Evolutionary conservation across 495 filamentous ascomycete species (phyloP), one percentile per base, ranked within the genome.

Genomic region (Parachaetomium inaequale): DNA sequence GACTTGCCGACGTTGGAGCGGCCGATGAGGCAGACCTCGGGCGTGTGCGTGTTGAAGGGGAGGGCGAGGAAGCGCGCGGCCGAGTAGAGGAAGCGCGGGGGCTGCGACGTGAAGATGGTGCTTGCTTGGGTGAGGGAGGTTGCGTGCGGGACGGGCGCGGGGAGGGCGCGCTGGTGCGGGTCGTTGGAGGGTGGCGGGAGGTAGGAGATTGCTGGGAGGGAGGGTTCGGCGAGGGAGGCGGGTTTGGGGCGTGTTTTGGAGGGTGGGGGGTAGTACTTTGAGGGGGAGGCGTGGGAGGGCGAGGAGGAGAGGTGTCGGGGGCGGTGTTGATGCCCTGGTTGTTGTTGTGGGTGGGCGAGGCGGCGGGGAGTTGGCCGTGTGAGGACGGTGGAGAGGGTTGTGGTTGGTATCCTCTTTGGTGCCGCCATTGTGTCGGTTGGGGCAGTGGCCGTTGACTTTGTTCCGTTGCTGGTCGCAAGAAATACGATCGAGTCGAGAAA

Each of bases 1-100:
- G 88, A 92, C 72, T 98, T 98, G 40, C 93, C 94, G 28, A 95
- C 93, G 72, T 98, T 97, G 34, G 88, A 92, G 46, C 92, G 85
- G 49, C 94, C 94, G 0, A 84, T 65, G 21, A 85, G 68, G 66
- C 80, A 81, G 53, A 86, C 71, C 68, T 91, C 87, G 47, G 86
- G 86, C 15, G 82, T 76, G 58, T 76, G 70, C 15, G 72, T 74
- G 49, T 84, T 84, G 61, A 75, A 75, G 42, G 76, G 78, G 23
- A 89, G 82, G n/a, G 82, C 78, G 63, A 87, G 86, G 69, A 96
- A 96, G 63, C 87, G 84, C 42, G 79, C 76, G 5, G 87, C 84
- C 21, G 85, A 85, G 79, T 87, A 93, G 38, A 92, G 76, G 70
- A 93, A 87, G 11, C 76, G 69, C 0, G 91, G 85, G 0, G 78